phyloP scores from a whole-genome alignment of 2,329 filamentous ascomycete species.

The Aspergillus ibericus region DNA sequence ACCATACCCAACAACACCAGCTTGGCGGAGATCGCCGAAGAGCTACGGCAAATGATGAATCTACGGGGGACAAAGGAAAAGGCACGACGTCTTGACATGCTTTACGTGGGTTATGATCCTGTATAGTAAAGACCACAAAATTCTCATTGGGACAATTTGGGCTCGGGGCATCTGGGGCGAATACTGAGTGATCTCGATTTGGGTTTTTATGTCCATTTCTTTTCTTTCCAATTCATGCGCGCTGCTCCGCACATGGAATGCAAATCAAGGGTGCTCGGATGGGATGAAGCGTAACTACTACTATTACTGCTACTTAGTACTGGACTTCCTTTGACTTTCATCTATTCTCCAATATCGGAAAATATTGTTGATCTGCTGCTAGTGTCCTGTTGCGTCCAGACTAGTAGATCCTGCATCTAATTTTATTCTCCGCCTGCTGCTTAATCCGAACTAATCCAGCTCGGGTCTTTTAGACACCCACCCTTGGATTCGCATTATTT shows the following conservation, averaged over 20 bases:
- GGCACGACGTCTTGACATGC: slow-evolving; percentile 34
- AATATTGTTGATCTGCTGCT: neutral
- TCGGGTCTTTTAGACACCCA: neutral
- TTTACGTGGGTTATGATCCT: slow-evolving; percentile 33
- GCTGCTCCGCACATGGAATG: neutral
- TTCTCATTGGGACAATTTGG: slow-evolving; percentile 41
- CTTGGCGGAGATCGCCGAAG: slow-evolving; percentile 44
- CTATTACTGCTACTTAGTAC: neutral
- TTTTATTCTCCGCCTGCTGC: neutral
- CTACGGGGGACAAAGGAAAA: slow-evolving; percentile 45
- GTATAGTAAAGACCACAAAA: slow-evolving; percentile 38
- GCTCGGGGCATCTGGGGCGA: slow-evolving; percentile 41
- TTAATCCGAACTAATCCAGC: neutral
- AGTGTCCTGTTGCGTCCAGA: neutral
- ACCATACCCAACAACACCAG: slow-evolving; percentile 26
- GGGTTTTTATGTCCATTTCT: slow-evolving; percentile 25
- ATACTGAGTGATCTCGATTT: slow-evolving; percentile 36
- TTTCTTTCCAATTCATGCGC: slow-evolving; percentile 13
- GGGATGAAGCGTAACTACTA: slow-evolving; percentile 4
- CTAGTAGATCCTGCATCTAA: neutral
- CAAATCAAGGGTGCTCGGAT: neutral
- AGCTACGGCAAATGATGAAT: slow-evolving; percentile 44
- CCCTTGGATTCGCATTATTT: neutral
- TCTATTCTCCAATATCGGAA: neutral
- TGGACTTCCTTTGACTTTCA: neutral